Percentiles rank a stretch among this genome's conserved stretches.
Conservation (phyloP, 1,284 basidiomycete species). For the Irpex sp. region DNA sequence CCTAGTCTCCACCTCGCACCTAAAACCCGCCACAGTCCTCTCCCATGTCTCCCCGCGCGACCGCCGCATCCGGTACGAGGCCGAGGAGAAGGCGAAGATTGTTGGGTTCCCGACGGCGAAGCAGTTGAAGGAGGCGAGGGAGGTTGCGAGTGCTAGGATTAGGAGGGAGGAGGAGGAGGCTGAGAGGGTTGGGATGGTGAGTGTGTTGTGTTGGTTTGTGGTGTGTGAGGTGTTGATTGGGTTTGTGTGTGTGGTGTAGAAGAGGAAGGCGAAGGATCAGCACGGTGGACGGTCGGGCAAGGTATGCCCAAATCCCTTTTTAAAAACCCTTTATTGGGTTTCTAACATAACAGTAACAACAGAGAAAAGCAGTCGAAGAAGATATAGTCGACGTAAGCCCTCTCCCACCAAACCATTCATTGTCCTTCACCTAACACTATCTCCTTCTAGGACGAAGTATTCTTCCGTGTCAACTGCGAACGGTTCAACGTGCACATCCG, state of each 20-base stretch:
- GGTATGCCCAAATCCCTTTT: constrained; percentile 27
- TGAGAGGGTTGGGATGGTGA: constrained; percentile 68
- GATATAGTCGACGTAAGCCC: constrained; percentile 64
- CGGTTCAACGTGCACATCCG: constrained; percentile 87
- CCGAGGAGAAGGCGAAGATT: constrained; percentile 70
- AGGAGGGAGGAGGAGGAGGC: constrained; percentile 69
- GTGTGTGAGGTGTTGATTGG: background rate
- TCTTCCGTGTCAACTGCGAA: constrained; percentile 86
- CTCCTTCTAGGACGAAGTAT: constrained; percentile 55
- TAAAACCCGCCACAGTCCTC: constrained; percentile 69
- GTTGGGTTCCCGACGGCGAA: constrained; percentile 72
- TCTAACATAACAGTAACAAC: constrained; percentile 11
- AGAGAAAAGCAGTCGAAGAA: constrained; percentile 58
- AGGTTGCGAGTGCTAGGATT: constrained; percentile 56
- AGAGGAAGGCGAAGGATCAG: constrained; percentile 54
- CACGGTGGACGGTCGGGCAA: constrained; percentile 45
- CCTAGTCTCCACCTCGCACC: constrained; percentile 60
- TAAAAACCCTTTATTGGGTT: background rate
- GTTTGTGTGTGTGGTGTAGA: constrained; percentile 37
- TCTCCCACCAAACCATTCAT: background rate
- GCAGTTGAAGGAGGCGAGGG: constrained; percentile 66
- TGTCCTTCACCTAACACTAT: background rate
- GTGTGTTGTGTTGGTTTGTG: constrained; percentile 25
- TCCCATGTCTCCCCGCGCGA: constrained; percentile 75
- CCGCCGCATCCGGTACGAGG: constrained; percentile 70